These are phyloP conservation scores for Schwanniomyces etchellsii DNA, from an alignment of 1,139 yeast genomes.

Conservation along the genomic window DNA sequence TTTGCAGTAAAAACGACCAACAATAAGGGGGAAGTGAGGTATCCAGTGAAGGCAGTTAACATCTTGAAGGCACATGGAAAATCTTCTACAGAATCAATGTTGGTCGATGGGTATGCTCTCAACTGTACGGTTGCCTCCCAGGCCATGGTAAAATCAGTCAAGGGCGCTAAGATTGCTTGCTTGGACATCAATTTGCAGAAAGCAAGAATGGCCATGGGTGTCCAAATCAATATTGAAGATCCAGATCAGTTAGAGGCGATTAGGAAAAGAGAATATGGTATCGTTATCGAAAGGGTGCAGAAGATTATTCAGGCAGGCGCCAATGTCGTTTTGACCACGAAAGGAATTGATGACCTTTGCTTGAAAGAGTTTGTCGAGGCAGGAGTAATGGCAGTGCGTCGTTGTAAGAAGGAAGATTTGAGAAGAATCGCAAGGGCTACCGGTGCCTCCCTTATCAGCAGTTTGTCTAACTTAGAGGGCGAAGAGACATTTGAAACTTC, in stretches of 20 bases:
- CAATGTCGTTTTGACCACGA: conserved; percentile 91
- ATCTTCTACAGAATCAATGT: conserved; percentile 77
- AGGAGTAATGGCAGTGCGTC: conserved; percentile 95
- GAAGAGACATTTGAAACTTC: conserved; percentile 92
- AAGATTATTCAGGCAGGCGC: conserved; percentile 93
- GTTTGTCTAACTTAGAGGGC: conserved; percentile 92
- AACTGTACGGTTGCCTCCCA: conserved; percentile 98
- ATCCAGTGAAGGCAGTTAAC: conserved; percentile 97
- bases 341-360: conserved; percentile 97
- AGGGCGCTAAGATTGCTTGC: conserved; percentile 82
- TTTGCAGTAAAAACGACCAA: conserved; percentile 91
- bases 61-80: conserved; percentile 96
- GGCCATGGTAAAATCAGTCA: conserved; percentile 80
- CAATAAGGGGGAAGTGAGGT: conserved; percentile 80
- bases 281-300: conserved; percentile 79
- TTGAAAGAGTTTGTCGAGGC: conserved; percentile 93
- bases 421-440: conserved; percentile 97
- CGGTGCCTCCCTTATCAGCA: conserved; percentile 86
- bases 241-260: conserved; percentile 97
- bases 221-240: conserved; percentile 92
- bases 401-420: conserved; percentile 95
- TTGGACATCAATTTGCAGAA: conserved; percentile 93
- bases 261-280: conserved; percentile 89
- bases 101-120: conserved; percentile 91
- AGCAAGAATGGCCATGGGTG: conserved; percentile 98